Base-by-base conservation (phyloP, 305 asterid species). In the Coffea humblotiana region DNA sequence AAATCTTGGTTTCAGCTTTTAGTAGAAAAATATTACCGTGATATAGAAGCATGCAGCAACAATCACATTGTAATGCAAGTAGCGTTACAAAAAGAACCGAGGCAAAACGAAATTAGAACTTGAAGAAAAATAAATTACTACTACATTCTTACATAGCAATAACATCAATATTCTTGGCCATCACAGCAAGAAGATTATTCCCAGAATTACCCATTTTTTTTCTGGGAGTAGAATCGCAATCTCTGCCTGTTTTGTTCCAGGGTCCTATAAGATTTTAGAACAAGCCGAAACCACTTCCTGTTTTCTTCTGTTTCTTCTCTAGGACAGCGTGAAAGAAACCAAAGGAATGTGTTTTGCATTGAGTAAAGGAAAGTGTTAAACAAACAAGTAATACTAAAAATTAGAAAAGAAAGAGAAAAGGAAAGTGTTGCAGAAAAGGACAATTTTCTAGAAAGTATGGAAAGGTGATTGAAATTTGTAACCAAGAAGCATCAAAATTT, bases 131-230 rank as follows among this genome's bases (percentile, higher is more conserved):
- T 5, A 58, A 58, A 56, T 9, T 51, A 51, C 19, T 14, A 9
- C 27, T 8, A 52, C 40, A 85, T 48, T 79, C 92, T 81, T 88
- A 90, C 97, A 90, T 85, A 6, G 98, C 97, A 88, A 94, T 86
- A 76, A 94, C 97, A 88, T 91, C 97, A 80, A 92, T 89, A 83
- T 94, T 94, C 86, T 92, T 92, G 72, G 93, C 94, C 67, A 90
- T 77, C 70, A 94, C 93, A 61, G 97, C 83, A 71, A 94, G 87
- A 85, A 92, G 75, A 84, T 87, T 94, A 78, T 94, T 91, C 77
- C 94, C 89, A 58, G 95, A 87, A 71, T 81, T 82, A 47, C 97
- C 97, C 97, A 92, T 91, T 27, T 82, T 49, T 63, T 51, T 47
- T 54, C 54, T 25, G 60, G 37, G 12, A 71, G 68, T 61, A 21